Evolutionary conservation across 352 stramenopile genomes (phyloP), one percentile per base, ranked within the genome.

Genomic region (Phytophthora megakarya): DNA sequence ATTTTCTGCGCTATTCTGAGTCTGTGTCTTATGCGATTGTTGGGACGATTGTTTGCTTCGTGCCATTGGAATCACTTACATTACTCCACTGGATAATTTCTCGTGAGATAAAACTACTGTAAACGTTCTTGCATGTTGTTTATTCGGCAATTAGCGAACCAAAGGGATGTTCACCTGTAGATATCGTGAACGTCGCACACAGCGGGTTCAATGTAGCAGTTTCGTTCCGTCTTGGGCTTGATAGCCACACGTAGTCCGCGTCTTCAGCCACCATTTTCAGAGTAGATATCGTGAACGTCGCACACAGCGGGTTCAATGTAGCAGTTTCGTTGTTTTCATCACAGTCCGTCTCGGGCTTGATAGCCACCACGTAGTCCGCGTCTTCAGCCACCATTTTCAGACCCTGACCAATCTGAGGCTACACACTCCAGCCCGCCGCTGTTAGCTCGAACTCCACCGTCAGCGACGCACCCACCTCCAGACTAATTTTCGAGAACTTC

Each of bases 401-500:
- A 53, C 28, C 28, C 28, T 53, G 45, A n/a, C 42, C 42, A 22
- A 48, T 48, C 42, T 48, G 43, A 22, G 43, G 43, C 22, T 49
- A 35, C 12, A 49, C 43, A 5, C 26, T 33, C 32, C 47, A 54
- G 47, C 44, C 32, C 10, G 32, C 32, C 19, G 47, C 35, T 15
- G 19, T 55, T 16, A 55, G 13, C 21, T 39, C 19, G 47, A 55
- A 55, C 21, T 21, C 21, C 47, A 55, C 19, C 19, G 47, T 43
- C 19, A 33, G 45, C 11, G 28, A 52, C n/a, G 12, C 26, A 40
- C 45, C 45, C 4, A 22, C 54, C n/a, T 63, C 54, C 32, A 63
- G 43, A 35, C 18, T 63, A 23, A 55, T 55, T 43, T 59, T 63
- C 5, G 23, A 48, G 21, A 63, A 55, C 42, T 63, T 48, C 33